These are phyloP conservation scores for Bryoglossum gracile DNA, from an alignment of 495 filamentous ascomycete species.

Conservation along the genomic window DNA sequence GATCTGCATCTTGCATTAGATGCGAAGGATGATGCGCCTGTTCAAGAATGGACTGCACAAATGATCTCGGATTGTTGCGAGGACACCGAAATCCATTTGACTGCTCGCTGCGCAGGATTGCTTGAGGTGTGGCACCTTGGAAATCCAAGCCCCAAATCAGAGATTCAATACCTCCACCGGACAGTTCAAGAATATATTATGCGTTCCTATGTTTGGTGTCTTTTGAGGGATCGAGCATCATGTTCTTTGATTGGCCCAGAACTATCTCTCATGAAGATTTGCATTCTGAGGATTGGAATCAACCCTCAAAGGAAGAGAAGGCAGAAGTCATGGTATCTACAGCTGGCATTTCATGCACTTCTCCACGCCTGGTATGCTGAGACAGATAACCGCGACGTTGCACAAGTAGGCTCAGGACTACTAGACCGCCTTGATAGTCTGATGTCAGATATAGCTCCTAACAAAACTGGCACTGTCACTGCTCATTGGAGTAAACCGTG, in stretches of 20 bases:
- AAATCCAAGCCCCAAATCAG: background rate
- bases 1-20: constrained; percentile 5
- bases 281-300: background rate
- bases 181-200: constrained; percentile 1
- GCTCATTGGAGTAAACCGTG: background rate
- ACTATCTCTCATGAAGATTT: background rate
- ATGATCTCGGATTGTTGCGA: background rate
- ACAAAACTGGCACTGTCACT: background rate
- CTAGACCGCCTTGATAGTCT: background rate
- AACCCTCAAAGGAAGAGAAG: background rate
- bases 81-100: background rate
- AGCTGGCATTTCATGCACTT: background rate
- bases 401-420: background rate
- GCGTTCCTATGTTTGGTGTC: background rate
- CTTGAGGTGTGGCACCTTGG: background rate
- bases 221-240: background rate
- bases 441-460: background rate
- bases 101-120: constrained; percentile 12
- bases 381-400: background rate
- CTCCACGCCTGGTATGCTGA: background rate
- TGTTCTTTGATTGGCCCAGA: background rate
- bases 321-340: background rate
- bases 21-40: background rate
- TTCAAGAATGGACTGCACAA: background rate
- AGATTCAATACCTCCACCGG: constrained; percentile 7